Evolutionary conservation across 208 protist genomes (phyloP).

Genomic region (Novymonas esmeraldas): DNA sequence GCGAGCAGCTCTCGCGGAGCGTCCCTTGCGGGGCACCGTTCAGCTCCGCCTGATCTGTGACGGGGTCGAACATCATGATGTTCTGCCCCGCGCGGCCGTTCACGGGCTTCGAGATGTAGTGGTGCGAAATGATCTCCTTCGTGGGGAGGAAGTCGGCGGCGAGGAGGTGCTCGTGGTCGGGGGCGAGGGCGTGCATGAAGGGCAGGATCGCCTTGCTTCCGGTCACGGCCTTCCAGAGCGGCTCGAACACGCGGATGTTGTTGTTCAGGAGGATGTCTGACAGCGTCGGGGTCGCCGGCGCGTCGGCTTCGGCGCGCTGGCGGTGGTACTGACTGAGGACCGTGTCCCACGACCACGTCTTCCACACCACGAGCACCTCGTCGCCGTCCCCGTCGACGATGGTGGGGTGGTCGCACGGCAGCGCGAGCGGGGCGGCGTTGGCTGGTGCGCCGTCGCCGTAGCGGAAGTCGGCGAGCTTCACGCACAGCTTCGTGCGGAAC

Average conservation of each 20-base stretch:
- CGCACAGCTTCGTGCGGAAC: constrained; percentile 72
- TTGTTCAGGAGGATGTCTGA: constrained; percentile 81
- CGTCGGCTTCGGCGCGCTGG: constrained; percentile 17
- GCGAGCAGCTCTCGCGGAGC: constrained; percentile 9
- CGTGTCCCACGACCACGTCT: constrained; percentile 89
- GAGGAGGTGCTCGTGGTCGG: constrained; percentile 70
- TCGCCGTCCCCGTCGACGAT: constrained; percentile 75
- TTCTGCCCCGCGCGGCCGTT: constrained; percentile 79
- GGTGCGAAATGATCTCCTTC: constrained; percentile 56
- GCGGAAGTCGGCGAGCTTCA: constrained; percentile 58
- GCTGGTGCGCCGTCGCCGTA: constrained; percentile 27
- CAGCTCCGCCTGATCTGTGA: constrained; percentile 40
- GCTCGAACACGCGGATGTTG: constrained; percentile 72
- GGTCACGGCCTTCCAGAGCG: constrained; percentile 80
- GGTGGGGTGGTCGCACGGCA: constrained; percentile 33
- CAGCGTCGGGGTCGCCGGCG: constrained; percentile 41
- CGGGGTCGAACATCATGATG: constrained; percentile 74
- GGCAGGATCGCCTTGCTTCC: constrained; percentile 82
- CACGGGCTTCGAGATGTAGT: constrained; percentile 79
- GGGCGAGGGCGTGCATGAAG: constrained; percentile 67
- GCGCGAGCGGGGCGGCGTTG: constrained; percentile 22
- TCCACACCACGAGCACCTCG: constrained; percentile 82
- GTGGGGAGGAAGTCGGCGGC: constrained; percentile 57
- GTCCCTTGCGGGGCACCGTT: constrained; percentile 33
- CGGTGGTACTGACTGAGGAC: constrained; percentile 64